Evolutionary conservation across 148 eudicot species (phyloP).

Genomic region (Diospyros kaki): DNA sequence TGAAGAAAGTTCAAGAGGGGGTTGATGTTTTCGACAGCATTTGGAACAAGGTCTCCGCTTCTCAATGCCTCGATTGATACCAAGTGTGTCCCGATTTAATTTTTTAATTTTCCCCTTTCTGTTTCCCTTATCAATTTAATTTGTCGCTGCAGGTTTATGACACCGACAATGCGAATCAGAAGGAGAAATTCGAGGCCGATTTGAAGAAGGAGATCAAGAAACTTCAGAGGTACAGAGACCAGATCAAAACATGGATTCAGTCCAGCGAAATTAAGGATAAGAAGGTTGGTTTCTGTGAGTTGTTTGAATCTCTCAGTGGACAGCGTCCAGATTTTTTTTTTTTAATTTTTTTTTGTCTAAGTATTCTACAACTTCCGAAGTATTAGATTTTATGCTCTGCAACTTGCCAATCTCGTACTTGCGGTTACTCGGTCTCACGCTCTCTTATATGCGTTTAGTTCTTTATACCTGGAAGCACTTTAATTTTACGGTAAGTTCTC

Average conservation of each 20-base stretch:
- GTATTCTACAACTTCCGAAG: not conserved
- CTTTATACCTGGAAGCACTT: not conserved
- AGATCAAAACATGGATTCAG: constrained; percentile 98
- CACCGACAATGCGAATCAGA: constrained; percentile 95
- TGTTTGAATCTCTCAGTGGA: not conserved
- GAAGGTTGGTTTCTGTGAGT: constrained; percentile 45
- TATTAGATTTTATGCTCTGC: not conserved
- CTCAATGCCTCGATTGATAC: not conserved
- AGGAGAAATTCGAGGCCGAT: constrained; percentile 98
- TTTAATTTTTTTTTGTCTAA: not conserved
- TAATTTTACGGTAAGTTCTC: no score
- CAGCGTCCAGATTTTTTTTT: not conserved
- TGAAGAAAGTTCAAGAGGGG: constrained; percentile 96
- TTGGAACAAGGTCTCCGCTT: constrained; percentile 80
- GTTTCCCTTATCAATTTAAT: not conserved
- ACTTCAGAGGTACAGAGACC: constrained; percentile 94
- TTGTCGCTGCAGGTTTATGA: constrained; percentile 70
- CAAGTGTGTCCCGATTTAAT: not conserved
- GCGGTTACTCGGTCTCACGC: not conserved
- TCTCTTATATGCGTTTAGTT: not conserved
- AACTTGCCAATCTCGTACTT: not conserved
- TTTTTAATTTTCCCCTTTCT: not conserved
- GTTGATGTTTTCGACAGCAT: constrained; percentile 97
- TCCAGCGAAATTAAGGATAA: constrained; percentile 99
- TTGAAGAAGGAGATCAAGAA: constrained; percentile 99